These are phyloP conservation scores for Xylariales sp. DNA, from an alignment of 2,329 filamentous ascomycete genomes.

Conservation along the genomic window DNA sequence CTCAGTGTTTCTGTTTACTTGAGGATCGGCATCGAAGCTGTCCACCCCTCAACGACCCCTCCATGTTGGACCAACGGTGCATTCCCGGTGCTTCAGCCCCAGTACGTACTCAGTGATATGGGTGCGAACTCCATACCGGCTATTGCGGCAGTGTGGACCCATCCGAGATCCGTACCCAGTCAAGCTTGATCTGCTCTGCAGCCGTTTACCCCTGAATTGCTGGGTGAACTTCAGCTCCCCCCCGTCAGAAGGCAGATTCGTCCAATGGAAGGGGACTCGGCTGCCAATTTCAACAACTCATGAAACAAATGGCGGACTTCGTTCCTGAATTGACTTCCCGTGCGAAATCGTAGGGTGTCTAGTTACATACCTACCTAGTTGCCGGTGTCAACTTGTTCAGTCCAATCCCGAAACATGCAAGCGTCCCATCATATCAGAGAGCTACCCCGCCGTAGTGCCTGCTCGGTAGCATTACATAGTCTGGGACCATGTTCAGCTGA, in stretches of 20 bases:
- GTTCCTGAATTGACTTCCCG: background rate
- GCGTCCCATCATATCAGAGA: background rate
- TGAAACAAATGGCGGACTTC: background rate
- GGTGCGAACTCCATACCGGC: background rate
- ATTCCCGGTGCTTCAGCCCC: background rate
- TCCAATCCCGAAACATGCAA: background rate
- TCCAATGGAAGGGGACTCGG: background rate
- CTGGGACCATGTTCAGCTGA: background rate
- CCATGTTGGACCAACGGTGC: background rate
- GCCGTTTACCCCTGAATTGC: background rate
- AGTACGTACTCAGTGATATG: constrained; percentile 1
- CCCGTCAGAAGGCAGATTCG: background rate
- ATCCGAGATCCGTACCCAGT: background rate
- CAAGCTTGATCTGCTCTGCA: constrained; percentile 7
- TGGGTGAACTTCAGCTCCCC: background rate
- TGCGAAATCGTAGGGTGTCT: no score
- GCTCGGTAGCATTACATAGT: background rate
- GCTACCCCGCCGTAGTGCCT: background rate
- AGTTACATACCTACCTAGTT: no score
- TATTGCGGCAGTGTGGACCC: constrained; percentile 5
- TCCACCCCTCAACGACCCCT: constrained; percentile 1
- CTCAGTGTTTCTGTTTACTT: background rate
- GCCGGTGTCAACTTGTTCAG: background rate
- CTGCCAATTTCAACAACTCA: background rate
- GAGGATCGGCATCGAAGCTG: background rate